Evolutionary conservation across 345 rosid genomes (phyloP), one percentile per base, ranked within the genome.

Genomic region (Eucalyptus brandiana): DNA sequence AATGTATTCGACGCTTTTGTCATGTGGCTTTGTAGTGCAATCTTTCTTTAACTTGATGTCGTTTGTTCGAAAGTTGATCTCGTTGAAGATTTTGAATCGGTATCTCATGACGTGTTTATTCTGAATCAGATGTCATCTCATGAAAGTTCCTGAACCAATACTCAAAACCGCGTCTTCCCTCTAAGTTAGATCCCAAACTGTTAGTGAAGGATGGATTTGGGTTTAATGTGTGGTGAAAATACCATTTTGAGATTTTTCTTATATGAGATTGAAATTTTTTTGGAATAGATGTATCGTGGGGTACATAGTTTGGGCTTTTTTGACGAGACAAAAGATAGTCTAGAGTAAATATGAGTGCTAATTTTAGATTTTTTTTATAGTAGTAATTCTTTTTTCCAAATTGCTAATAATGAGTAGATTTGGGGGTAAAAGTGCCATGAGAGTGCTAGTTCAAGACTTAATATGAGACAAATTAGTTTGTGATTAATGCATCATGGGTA

Each of bases 21-120:
- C 47, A 0, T 12, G 8, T 12, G 8, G 42, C 15, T 7, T 0
- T 0, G 9, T 19, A 10, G 81, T 19, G 4, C 8, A 2, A 37
- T 72, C 26, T 72, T 42, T 34, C 4, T 37, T 34, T 34, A 34
- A 18, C 44, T 13, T 3, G 28, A 2, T 16, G 45, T 10, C 3
- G 45, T 1, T 37, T 72, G 2, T 72, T 11, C 1, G 8, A 21
- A 37, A 37, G 45, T 40, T 19, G 12, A 72, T 37, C 6, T 4
- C 6, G 1, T 40, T 23, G 85, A 12, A 40, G 30, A 40, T 21
- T 23, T 76, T 30, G 2, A 76, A 76, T 7, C 0, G 9, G 5
- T 23, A 11, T 8, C 30, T 2, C 5, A 1, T 4, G 2, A 21
- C 6, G 1, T 12, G 30, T 40, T 76, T 21, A 11, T 21, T 11